These are phyloP conservation scores for Mycena capillaripes DNA, from an alignment of 768 basidiomycete species.

Conservation along the genomic window DNA sequence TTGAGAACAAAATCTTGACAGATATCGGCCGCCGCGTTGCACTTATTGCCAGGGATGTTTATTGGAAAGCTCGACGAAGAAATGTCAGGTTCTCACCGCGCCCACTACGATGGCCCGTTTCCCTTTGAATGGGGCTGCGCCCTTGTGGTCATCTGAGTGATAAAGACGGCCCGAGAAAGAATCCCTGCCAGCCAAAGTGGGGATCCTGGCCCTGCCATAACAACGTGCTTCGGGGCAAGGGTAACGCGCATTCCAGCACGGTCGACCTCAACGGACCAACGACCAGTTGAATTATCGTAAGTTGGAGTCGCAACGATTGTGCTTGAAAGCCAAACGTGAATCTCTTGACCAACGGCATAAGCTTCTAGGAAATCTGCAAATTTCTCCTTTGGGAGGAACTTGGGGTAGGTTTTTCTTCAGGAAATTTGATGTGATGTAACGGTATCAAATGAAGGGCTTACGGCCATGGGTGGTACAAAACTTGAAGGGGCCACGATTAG, in stretches of 20 bases:
- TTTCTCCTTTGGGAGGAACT: conserved; percentile 22
- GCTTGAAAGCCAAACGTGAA: conserved; percentile 27
- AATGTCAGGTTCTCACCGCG: conserved; percentile 9
- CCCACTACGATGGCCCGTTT: conserved; percentile 30
- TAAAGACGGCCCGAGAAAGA: conserved; percentile 21
- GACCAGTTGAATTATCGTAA: neutral
- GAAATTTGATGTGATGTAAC: neutral
- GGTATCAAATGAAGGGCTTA: neutral
- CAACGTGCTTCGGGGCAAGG: conserved; percentile 16
- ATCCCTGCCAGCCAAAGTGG: conserved; percentile 25
- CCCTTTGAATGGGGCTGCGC: conserved; percentile 27
- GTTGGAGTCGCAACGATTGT: conserved; percentile 4
- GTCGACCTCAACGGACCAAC: conserved; percentile 26
- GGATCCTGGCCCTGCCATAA: conserved; percentile 22
- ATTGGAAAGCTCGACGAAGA: neutral
- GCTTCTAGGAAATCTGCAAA: conserved; percentile 33
- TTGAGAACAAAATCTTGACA: conserved; percentile 30
- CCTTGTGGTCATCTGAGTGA: conserved; percentile 29
- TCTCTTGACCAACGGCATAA: conserved; percentile 25
- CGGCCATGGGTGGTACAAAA: conserved; percentile 32
- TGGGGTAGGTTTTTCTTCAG: conserved; percentile 21
- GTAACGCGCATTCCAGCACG: conserved; percentile 1
- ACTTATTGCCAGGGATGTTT: conserved; percentile 6
- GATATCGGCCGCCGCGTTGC: conserved; percentile 31
- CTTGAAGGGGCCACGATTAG: neutral